Base-by-base conservation (phyloP, 768 basidiomycete species). In the Phlegmacium glaucopus region DNA sequence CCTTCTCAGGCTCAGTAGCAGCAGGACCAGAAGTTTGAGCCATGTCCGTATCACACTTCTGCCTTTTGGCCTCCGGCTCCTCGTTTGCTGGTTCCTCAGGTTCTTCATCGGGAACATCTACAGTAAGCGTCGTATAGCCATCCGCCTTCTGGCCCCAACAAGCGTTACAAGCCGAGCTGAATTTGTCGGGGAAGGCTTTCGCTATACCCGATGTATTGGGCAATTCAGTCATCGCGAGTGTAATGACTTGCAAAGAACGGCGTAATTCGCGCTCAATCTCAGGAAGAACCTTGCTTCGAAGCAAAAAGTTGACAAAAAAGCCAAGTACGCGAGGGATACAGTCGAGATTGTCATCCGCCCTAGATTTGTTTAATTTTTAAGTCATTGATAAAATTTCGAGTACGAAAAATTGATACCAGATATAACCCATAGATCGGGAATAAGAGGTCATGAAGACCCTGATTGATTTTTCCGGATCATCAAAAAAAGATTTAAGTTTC, bases 371-470 rank as follows among this genome's bases (percentile, higher is more conserved):
- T n/a, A n/a, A n/a, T 13, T 39, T 26, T 25, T 54, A 30, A 15
- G 42, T 45, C 13, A 48, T 18, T 39, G 28, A 25, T 18, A 22
- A 29, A 18, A 25, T 41, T 32, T n/a, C 26, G 6, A 28, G 30
- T 4, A 39, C 39, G 44, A 28, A 25, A 51, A 42, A 5, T 8
- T 58, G 73, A n/a, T 49, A 87, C 87, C 83, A 89, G 45, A 82
- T 74, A 39, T 87, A 72, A 18, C 89, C 89, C 47, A 80, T 78
- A 45, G 80, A 76, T 29, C 79, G 72, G 67, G 82, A 83, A 54
- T 80, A 77, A 4, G 85, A 85, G 0, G 86, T 85, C 49, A 91
- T 68, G 63, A 89, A 91, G 15, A 87, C 71, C 46, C 71, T 79
- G 44, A 84, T 65, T 26, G 70, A 63, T 8, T 60, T 62, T 53